These are phyloP conservation scores for Polytrichum formosum DNA, from an alignment of 225 moss, liverwort and hornwort species.

Conservation along the genomic window DNA sequence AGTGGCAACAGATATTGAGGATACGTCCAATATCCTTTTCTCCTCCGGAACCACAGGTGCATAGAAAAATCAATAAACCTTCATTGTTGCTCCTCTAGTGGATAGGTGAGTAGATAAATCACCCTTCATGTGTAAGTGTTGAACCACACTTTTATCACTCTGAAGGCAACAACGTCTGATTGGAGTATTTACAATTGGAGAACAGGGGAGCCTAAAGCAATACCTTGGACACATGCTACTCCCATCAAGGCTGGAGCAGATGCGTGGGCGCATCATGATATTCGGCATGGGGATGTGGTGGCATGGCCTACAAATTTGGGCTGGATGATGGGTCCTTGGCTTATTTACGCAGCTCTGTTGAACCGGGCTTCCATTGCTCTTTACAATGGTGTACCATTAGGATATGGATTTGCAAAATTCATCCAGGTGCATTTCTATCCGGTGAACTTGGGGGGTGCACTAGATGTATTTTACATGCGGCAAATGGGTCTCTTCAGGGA, in stretches of 20 bases:
- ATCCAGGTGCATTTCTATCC: conserved; percentile 36
- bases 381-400: conserved; percentile 55
- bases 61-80: background rate
- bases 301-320: conserved; percentile 80
- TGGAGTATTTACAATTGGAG: too few species aligned
- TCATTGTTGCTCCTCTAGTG: too few species aligned
- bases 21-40: conserved; percentile 57
- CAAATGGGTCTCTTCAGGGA: too few species aligned
- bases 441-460: background rate
- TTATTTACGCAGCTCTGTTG: conserved; percentile 61
- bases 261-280: conserved; percentile 74
- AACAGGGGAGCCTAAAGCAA: conserved; percentile 69
- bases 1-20: conserved; percentile 60
- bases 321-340: conserved; percentile 87
- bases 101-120: too few species aligned
- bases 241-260: conserved; percentile 65
- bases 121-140: too few species aligned
- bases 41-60: conserved; percentile 71
- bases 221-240: conserved; percentile 69
- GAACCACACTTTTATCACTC: too few species aligned
- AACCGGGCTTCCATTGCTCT: conserved; percentile 67
- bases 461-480: too few species aligned
- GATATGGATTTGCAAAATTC: conserved; percentile 57
- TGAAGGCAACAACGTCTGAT: too few species aligned
- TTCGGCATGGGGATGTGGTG: conserved; percentile 52